Conservation (phyloP, 2,329 filamentous ascomycete genomes). For the Samsoniella hepiali region DNA sequence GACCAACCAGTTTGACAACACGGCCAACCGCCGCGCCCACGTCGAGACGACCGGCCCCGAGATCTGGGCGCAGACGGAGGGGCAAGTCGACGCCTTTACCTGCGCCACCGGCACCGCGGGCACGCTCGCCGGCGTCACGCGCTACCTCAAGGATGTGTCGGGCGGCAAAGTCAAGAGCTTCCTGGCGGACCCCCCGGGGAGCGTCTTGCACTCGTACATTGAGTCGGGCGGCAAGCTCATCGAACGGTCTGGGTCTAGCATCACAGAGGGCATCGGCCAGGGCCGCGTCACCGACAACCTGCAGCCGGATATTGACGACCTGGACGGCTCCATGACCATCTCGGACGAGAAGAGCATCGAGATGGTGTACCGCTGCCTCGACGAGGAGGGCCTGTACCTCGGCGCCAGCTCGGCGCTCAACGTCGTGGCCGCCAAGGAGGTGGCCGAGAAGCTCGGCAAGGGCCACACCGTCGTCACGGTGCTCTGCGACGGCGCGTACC, state of each 20-base stretch:
- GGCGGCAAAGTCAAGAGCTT: constrained; percentile 78
- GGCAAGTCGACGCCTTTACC: constrained; percentile 88
- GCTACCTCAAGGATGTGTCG: constrained; percentile 82
- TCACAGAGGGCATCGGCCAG: constrained; percentile 97
- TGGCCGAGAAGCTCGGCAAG: constrained; percentile 83
- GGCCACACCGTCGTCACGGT: constrained; percentile 92
- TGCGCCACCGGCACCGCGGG: constrained; percentile 92
- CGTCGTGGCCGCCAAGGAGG: constrained; percentile 90
- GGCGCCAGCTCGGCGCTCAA: constrained; percentile 93
- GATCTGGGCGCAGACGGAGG: constrained; percentile 89
- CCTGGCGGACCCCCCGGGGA: constrained; percentile 91
- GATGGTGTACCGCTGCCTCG: constrained; percentile 95
- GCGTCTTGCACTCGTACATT: constrained; percentile 90
- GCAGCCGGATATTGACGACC: constrained; percentile 72
- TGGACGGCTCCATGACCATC: constrained; percentile 83
- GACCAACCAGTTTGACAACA: constrained; percentile 99
- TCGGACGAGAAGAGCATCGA: constrained; percentile 91
- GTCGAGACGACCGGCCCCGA: constrained; percentile 96
- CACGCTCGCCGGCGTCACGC: constrained; percentile 82
- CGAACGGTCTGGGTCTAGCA: constrained; percentile 81
- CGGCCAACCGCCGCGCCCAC: constrained; percentile 87
- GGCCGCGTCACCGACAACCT: constrained; percentile 96
- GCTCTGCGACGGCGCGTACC: constrained; percentile 93
- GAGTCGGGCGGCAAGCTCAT: constrained; percentile 75
- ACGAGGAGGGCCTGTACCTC: constrained; percentile 93